Evolutionary conservation across 805 yeast genomes (phyloP), one percentile per base, ranked within the genome.

Genomic region (Zygotorulaspora sp.): DNA sequence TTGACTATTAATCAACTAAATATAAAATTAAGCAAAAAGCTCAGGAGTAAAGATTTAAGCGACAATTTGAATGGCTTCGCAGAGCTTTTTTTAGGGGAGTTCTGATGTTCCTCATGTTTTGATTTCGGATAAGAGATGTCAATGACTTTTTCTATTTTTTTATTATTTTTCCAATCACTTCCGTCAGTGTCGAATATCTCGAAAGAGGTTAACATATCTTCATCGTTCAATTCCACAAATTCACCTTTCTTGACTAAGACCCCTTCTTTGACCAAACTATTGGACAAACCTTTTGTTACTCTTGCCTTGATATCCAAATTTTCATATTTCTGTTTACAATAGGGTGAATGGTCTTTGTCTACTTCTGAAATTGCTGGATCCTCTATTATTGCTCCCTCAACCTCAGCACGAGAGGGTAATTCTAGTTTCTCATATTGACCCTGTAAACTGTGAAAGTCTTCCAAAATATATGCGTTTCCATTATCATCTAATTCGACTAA

Each of bases 381-480:
- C 18, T 21, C 29, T n/a, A 32, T 34, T 9, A 25, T 20, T 10
- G 42, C 41, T 6, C 19, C 22, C 6, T 23, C 31, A n/a, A 43
- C 30, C 12, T 34, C 36, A 19, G 13, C 29, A 14, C 58, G 58
- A 8, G 63, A 52, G 15, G 65, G 64, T 12, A 52, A 36, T 16
- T 53, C 55, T 20, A 70, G 58, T 8, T 64, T 50, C 6, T 64
- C 53, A 40, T 71, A 72, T 49, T 74, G 78, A 2, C 57, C 47
- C 46, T 69, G 66, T 39, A 83, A 68, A 26, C 70, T 65, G 29
- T 61, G 60, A 49, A 66, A 80, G 49, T 81, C 89, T 0, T 57
- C 50, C 14, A 65, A 56, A 5, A 70, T 38, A n/a, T 66, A 49
- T 1, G 64, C 68, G 36, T 69, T 65, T 6, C 71, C 71, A 19